Base-by-base conservation (phyloP, 257 asterid species). In the Solanum sparsipilum region DNA sequence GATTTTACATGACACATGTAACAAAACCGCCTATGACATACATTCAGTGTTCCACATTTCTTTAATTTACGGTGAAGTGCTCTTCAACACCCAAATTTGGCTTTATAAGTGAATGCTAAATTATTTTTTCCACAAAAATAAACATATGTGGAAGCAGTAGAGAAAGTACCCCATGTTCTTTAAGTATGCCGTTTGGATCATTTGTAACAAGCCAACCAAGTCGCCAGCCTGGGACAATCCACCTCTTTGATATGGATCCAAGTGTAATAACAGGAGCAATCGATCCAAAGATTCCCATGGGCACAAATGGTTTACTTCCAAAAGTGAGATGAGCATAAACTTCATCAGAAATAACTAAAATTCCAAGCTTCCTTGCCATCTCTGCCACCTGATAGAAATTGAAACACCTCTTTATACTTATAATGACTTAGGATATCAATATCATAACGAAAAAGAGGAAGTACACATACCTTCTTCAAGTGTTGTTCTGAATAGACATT, bases 171-270 rank as follows among this genome's bases (percentile, higher is more conserved):
- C 96, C 95, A 0, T 89, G 88, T 90, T 90, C 90, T 18, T 87
- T 67, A 36, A 95, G 98, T 88, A 93, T 60, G 67, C 93, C 91
- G 78, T 91, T 88, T 35, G 98, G 97, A 93, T 95, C 98, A 83
- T 76, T 87, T 38, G 88, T 89, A 83, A 88, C 94, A 21, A 95
- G 90, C 98, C 98, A 95, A 76, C 98, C 98, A 84, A 93, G 78
- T 20, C 96, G 90, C 98, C 96, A 95, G 60, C 96, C 96, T 25
- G 98, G 98, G 87, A 95, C 86, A 75, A 93, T 91, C 98, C 98
- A 95, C 85, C 96, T 91, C 90, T 95, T 94, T 15, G 98, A 94
- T 63, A 95, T 88, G 3, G 98, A 88, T 56, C 96, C 98, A 16
- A 95, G 83, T 7, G 96, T 91, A 21, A 94, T 44, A 48, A 94